These are phyloP conservation scores for Coniochaeta sp. DNA, from an alignment of 2,329 filamentous ascomycete species.

Conservation along the genomic window DNA sequence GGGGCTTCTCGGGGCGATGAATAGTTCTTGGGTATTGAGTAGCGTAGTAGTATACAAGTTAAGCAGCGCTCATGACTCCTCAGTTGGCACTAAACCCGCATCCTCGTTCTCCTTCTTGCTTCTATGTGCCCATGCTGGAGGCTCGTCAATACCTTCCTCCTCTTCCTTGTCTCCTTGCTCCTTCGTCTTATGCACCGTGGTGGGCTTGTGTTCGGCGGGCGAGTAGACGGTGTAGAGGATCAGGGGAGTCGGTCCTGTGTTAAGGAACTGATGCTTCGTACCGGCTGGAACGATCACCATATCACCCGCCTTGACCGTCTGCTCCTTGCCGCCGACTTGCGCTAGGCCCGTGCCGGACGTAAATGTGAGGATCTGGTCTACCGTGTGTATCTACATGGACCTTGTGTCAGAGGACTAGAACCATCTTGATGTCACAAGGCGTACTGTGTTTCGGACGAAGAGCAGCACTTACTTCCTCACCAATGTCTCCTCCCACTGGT, in stretches of 20 bases:
- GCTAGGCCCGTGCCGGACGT: slow-evolving; percentile 52
- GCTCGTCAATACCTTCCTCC: slow-evolving; percentile 52
- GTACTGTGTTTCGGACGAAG: too few relatives aligned
- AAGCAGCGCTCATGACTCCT: neutral
- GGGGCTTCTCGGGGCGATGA: too few relatives aligned
- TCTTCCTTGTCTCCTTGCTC: slow-evolving; percentile 56
- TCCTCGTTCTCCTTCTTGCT: slow-evolving; percentile 53
- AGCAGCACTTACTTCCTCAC: slow-evolving; percentile 47
- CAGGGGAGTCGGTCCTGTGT: slow-evolving; percentile 50
- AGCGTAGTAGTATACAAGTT: neutral
- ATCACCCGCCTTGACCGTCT: slow-evolving; percentile 32
- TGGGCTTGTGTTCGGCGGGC: slow-evolving; percentile 54
- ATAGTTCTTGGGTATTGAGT: neutral
- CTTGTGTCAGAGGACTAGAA: slow-evolving; percentile 10
- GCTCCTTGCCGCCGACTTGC: slow-evolving; percentile 52
- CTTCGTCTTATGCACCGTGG: slow-evolving; percentile 55
- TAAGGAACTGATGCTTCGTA: slow-evolving; percentile 60
- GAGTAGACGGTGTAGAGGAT: slow-evolving; percentile 58
- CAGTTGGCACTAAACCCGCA: slow-evolving; percentile 37
- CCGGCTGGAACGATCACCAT: slow-evolving; percentile 50
- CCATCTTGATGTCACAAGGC: neutral
- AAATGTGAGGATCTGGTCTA: slow-evolving; percentile 60
- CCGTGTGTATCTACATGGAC: slow-evolving; percentile 41
- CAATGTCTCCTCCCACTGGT: slow-evolving; percentile 56
- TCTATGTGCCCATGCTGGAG: slow-evolving; percentile 50